Evolutionary conservation across 495 filamentous ascomycete species (phyloP), one percentile per base, ranked within the genome.

Genomic region (Hapsidospora chrysogenum): DNA sequence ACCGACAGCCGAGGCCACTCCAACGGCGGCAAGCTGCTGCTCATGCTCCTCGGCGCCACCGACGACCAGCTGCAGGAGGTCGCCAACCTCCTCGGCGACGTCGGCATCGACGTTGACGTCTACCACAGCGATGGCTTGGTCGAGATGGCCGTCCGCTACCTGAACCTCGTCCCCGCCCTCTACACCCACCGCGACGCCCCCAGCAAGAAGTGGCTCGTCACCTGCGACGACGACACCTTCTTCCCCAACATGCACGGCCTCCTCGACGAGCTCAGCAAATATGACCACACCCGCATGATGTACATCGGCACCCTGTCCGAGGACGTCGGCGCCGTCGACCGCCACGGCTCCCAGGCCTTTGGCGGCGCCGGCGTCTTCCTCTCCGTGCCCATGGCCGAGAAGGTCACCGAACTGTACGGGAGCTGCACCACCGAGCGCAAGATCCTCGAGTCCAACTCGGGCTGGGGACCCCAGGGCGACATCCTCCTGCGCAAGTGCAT

Each of bases 201-300:
- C 52, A 40, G 65, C 59, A 68, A 56, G 43, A 67, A 72, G 43
- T 84, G 74, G 76, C 61, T 80, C 16, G 68, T 70, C 36, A 66
- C 78, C 29, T 74, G 76, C 36, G 77, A 82, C 40, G 77, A 84
- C 45, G 78, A 84, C 45, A 84, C 78, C 14, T 81, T 79, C 49
- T 77, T 80, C 53, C 65, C 74, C 7, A 78, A 74, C 23, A 60
- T 80, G 13, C 69, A 69, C 20, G 58, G 71, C 9, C 57, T 82
- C 23, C 61, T 65, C 13, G 61, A 72, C 22, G 44, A 47, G 28
- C 50, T 65, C 17, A 49, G 49, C 14, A 38, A 49, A 0, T 77
- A 74, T 38, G 70, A 80, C 42, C 49, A 65, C 29, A 53, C 41
- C 23, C 60, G 67, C 46, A 63, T 68, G 45, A 60, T 74, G 44